phyloP scores from a whole-genome alignment of 495 filamentous ascomycete species.

The Cetradonia linearis region DNA sequence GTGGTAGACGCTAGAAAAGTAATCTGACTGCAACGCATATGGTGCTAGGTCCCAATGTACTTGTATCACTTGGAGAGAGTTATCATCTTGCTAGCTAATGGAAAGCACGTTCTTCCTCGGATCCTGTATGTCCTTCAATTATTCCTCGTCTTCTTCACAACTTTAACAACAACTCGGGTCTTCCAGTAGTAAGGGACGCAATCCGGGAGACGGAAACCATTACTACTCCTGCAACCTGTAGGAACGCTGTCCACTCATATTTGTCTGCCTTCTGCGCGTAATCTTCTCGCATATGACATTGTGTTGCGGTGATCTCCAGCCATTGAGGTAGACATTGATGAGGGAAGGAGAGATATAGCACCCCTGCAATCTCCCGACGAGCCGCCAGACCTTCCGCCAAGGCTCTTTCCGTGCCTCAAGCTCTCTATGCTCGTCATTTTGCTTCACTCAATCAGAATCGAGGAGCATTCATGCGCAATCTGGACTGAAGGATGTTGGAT shows the following conservation, averaged over 20 bases:
- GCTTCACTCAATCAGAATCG: neutral
- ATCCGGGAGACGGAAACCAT: neutral
- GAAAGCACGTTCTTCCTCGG: neutral
- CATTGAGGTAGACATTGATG: neutral
- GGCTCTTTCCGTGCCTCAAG: neutral
- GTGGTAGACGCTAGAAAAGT: neutral
- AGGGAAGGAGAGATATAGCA: conserved; percentile 5
- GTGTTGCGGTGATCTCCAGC: neutral
- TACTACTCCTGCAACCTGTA: neutral
- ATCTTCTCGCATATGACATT: neutral
- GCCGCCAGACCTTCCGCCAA: conserved; percentile 13
- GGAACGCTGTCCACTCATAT: conserved; percentile 1
- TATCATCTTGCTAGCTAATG: neutral
- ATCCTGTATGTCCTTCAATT: neutral
- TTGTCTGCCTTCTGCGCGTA: neutral
- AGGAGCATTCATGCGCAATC: neutral
- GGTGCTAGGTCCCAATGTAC: neutral
- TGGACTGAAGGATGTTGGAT: neutral
- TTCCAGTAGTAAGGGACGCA: neutral
- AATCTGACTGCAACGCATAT: neutral
- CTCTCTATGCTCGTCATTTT: too few relatives aligned
- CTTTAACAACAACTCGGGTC: neutral
- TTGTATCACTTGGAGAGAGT: neutral
- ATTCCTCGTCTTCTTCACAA: neutral
- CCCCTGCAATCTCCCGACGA: conserved; percentile 17